Conservation (phyloP, 768 basidiomycete species). For the Suillus variegatus region DNA sequence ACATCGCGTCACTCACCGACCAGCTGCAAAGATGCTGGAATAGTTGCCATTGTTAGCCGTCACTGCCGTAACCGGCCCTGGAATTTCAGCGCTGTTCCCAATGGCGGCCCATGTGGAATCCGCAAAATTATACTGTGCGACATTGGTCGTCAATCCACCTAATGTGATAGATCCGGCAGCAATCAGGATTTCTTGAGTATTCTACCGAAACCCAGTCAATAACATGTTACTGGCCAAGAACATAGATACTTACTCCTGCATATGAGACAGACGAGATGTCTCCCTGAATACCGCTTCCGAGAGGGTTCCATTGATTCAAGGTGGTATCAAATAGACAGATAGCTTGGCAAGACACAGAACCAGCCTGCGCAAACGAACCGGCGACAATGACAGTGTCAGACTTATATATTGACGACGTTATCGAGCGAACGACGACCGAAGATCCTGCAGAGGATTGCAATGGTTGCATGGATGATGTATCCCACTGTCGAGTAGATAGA, state of each 20-base stretch:
- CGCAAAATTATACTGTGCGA: conserved; percentile 69
- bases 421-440: conserved; percentile 66
- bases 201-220: conserved; percentile 39
- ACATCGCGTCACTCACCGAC: conserved; percentile 54
- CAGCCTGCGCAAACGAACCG: conserved; percentile 84
- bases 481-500: conserved; percentile 64
- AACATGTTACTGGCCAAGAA: not conserved
- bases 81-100: conserved; percentile 60
- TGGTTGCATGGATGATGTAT: conserved; percentile 54
- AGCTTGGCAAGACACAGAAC: conserved; percentile 69
- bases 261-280: conserved; percentile 78
- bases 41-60: conserved; percentile 79
- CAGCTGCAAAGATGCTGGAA: conserved; percentile 89
- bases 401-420: conserved; percentile 63
- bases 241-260: conserved; percentile 63
- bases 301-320: conserved; percentile 74
- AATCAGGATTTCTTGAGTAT: conserved; percentile 66
- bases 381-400: conserved; percentile 73
- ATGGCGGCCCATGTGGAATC: conserved; percentile 77
- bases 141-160: conserved; percentile 64
- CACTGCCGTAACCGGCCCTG: conserved; percentile 89
- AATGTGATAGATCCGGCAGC: conserved; percentile 79
- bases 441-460: conserved; percentile 58
- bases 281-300: conserved; percentile 82
- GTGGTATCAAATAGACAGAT: conserved; percentile 76